These are phyloP conservation scores for Austroboletus festivus DNA, from an alignment of 768 basidiomycete genomes.

Conservation along the genomic window DNA sequence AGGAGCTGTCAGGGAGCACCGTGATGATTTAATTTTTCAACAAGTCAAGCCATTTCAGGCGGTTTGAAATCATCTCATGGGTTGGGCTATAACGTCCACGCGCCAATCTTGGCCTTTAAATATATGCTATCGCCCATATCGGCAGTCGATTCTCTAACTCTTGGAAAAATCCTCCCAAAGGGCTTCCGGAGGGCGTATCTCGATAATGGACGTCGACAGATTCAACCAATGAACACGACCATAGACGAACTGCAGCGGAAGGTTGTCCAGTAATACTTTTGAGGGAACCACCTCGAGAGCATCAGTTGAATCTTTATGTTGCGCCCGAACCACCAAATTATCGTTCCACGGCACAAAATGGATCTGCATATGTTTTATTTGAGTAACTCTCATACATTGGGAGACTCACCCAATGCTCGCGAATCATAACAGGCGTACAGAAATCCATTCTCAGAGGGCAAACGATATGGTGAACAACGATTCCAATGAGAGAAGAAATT, in stretches of 20 bases:
- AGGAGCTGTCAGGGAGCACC: neutral
- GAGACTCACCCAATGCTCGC: constrained; percentile 5
- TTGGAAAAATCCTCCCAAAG: neutral
- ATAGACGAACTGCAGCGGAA: constrained; percentile 15
- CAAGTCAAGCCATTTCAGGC: constrained; percentile 9
- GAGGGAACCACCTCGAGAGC: constrained; percentile 16
- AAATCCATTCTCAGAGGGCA: constrained; percentile 15
- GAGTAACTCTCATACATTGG: neutral
- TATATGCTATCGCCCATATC: constrained; percentile 1
- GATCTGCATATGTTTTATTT: neutral
- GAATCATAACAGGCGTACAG: constrained; percentile 1
- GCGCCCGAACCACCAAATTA: constrained; percentile 12
- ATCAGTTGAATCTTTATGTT: neutral
- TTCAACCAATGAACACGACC: constrained; percentile 23
- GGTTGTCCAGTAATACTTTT: constrained; percentile 9
- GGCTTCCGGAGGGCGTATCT: neutral
- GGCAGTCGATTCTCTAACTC: constrained; percentile 13
- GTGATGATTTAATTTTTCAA: constrained; percentile 11
- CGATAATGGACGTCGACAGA: neutral
- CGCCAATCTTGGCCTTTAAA: constrained; percentile 1
- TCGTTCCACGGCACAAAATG: constrained; percentile 6
- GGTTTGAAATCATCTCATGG: constrained; percentile 15
- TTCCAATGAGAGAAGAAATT: too few relatives aligned
- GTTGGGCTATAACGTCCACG: constrained; percentile 21
- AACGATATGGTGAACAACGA: neutral